Conservation (phyloP, 805 yeast species). For the Blastobotrys mokoenaii region DNA sequence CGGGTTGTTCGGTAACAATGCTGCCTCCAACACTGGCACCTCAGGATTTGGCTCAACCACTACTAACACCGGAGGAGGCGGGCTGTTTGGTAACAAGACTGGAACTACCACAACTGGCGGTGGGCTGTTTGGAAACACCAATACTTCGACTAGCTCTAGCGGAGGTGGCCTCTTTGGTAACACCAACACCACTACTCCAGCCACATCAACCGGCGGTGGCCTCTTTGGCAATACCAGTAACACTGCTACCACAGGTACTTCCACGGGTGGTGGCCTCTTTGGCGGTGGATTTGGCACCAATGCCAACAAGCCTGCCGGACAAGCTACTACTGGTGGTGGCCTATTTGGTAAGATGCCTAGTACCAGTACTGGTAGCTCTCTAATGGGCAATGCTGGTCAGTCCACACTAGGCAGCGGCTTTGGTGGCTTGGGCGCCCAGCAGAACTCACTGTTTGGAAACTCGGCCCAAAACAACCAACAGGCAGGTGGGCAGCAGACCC, state of each 20-base stretch:
- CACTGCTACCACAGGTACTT: constrained; percentile 11
- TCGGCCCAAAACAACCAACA: constrained; percentile 19
- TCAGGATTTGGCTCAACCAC: constrained; percentile 10
- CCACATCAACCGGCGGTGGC: constrained; percentile 23
- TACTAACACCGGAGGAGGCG: constrained; percentile 13
- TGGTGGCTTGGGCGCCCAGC: constrained; percentile 1
- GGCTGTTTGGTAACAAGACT: constrained; percentile 16
- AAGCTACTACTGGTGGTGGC: constrained; percentile 22
- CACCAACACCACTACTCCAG: constrained; percentile 18
- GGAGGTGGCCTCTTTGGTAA: constrained; percentile 16
- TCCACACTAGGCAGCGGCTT: constrained; percentile 5
- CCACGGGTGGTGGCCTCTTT: constrained; percentile 17
- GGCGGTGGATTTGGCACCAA: constrained; percentile 27
- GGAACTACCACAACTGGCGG: constrained; percentile 22
- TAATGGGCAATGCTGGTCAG: constrained; percentile 6
- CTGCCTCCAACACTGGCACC: constrained; percentile 22
- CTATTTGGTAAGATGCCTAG: constrained; percentile 19
- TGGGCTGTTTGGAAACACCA: constrained; percentile 32
- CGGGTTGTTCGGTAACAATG: constrained; percentile 14
- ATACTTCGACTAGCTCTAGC: constrained; percentile 8
- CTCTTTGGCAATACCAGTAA: constrained; percentile 36
- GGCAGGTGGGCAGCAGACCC: constrained; percentile 18
- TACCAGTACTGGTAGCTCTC: constrained; percentile 9
- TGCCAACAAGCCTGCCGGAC: constrained; percentile 5
- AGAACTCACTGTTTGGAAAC: constrained; percentile 10